Conservation (phyloP, 2,329 filamentous ascomycete genomes). For the Exophiala xenobiotica region DNA sequence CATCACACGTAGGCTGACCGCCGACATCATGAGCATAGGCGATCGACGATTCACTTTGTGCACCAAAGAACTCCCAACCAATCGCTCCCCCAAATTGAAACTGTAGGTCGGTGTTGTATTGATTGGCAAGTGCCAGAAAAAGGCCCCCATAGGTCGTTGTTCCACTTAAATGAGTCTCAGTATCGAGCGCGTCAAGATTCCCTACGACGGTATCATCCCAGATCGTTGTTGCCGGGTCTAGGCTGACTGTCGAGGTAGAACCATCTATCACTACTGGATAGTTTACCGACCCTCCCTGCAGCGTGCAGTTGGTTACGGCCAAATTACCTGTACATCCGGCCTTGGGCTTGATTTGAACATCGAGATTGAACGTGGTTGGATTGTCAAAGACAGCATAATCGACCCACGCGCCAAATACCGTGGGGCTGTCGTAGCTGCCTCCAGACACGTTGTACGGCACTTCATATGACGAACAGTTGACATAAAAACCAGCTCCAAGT, state of each 20-base stretch:
- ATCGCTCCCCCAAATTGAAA: slow-evolving; percentile 16
- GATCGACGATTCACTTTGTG: background rate
- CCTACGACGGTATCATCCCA: slow-evolving; percentile 14
- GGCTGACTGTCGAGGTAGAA: slow-evolving; percentile 11
- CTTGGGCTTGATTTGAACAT: slow-evolving; percentile 9
- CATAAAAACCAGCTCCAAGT: slow-evolving; percentile 14
- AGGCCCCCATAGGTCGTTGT: slow-evolving; percentile 15
- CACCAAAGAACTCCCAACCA: slow-evolving; percentile 12
- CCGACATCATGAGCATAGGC: background rate
- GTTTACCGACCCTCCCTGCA: slow-evolving; percentile 12
- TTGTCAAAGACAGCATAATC: slow-evolving; percentile 3
- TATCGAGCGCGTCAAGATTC: background rate
- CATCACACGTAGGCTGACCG: background rate
- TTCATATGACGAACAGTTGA: slow-evolving; percentile 16
- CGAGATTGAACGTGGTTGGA: background rate
- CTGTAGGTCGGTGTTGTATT: slow-evolving; percentile 7
- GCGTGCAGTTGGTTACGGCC: slow-evolving; percentile 16
- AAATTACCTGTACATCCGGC: slow-evolving; percentile 17
- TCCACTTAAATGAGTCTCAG: background rate
- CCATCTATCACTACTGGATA: slow-evolving; percentile 22
- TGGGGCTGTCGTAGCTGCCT: background rate
- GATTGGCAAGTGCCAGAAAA: slow-evolving; percentile 15
- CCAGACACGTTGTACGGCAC: slow-evolving; percentile 8
- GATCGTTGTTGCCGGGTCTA: slow-evolving; percentile 15
- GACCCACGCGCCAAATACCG: background rate